These are phyloP conservation scores for Umbelopsis sp. DNA, from an alignment of 192 early-diverging fungal species.

Conservation along the genomic window DNA sequence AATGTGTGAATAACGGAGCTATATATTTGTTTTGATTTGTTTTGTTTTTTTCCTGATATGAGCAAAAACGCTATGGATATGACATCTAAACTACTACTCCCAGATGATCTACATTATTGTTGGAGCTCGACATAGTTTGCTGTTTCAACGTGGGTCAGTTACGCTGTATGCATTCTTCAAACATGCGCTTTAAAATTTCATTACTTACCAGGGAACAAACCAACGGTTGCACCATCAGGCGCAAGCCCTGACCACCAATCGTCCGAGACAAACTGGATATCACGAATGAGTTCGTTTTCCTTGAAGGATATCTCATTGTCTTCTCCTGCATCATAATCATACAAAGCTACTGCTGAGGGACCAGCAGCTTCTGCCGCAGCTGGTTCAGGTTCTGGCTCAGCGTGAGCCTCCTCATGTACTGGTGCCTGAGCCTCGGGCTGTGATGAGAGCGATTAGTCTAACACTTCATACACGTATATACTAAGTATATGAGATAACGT, in stretches of 20 bases:
- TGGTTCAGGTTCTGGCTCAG: slow-evolving; percentile 26
- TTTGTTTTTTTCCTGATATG: too few species aligned
- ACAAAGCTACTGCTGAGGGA: slow-evolving; percentile 64
- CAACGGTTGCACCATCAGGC: slow-evolving; percentile 50
- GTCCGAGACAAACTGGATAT: slow-evolving; percentile 81
- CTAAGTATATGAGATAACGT: background rate
- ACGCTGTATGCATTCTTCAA: background rate
- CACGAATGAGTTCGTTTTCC: slow-evolving; percentile 72
- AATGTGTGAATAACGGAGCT: too few species aligned
- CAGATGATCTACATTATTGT: slow-evolving; percentile 24
- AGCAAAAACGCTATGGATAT: too few species aligned
- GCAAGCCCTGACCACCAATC: slow-evolving; percentile 93
- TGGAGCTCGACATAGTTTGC: slow-evolving; percentile 58
- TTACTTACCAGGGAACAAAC: slow-evolving; percentile 76
- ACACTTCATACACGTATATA: background rate
- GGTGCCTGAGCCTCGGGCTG: background rate
- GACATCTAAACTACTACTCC: background rate
- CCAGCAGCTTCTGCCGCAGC: slow-evolving; percentile 36
- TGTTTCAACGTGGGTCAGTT: slow-evolving; percentile 23
- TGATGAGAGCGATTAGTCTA: background rate
- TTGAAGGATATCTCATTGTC: slow-evolving; percentile 85
- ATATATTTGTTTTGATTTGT: too few species aligned
- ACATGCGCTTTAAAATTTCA: too few species aligned
- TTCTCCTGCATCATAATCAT: slow-evolving; percentile 87
- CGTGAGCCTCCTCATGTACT: background rate